These are phyloP conservation scores for Daldinia caldariorum DNA, from an alignment of 495 filamentous ascomycete genomes.

Conservation along the genomic window DNA sequence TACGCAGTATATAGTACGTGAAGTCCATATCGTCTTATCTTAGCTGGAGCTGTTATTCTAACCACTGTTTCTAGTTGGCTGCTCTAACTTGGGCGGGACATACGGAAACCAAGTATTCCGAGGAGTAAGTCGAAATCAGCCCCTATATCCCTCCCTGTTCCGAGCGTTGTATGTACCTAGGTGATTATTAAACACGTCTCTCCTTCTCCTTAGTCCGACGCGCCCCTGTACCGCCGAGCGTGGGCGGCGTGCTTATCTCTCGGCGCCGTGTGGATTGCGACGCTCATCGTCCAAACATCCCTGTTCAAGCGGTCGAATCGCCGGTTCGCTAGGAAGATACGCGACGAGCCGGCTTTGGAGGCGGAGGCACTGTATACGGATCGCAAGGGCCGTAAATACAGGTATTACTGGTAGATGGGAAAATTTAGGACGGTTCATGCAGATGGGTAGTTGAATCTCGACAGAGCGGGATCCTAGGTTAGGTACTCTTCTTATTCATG, in stretches of 20 bases:
- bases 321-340: constrained; percentile 25
- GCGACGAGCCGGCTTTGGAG: constrained; percentile 22
- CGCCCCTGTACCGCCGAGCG: constrained; percentile 28
- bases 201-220: constrained; percentile 19
- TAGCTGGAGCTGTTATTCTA: not conserved
- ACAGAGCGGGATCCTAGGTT: not conserved
- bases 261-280: constrained; percentile 30
- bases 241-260: constrained; percentile 35
- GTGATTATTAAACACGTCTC: not conserved
- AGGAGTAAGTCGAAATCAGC: constrained; percentile 26
- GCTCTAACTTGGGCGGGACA: constrained; percentile 34
- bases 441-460: not conserved
- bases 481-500: no score
- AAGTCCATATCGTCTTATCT: not conserved
- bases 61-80: constrained; percentile 24
- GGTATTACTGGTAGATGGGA: constrained; percentile 31
- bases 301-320: constrained; percentile 34
- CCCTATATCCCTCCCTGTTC: not conserved
- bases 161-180: no score
- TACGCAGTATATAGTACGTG: constrained; percentile 32
- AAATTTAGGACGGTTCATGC: not conserved
- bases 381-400: constrained; percentile 23
- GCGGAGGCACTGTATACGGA: constrained; percentile 29
- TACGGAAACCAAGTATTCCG: constrained; percentile 36
- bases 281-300: constrained; percentile 25